Conservation (phyloP, 73 alveolate genomes). For the Paramecium tetraurelia region DNA sequence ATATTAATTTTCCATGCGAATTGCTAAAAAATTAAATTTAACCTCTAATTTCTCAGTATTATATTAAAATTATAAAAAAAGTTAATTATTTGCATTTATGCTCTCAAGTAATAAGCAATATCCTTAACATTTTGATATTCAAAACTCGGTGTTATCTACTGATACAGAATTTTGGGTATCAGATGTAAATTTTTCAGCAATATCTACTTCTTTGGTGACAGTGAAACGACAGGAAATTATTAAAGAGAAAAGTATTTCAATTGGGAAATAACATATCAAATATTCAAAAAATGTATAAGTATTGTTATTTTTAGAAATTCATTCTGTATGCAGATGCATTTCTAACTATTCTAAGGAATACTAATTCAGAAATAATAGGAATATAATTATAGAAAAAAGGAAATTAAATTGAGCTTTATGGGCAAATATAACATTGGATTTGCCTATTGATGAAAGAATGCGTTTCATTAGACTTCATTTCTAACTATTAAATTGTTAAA, state of each 20-base stretch:
- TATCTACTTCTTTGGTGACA: background rate
- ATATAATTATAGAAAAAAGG: background rate
- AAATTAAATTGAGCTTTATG: background rate
- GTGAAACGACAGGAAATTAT: background rate
- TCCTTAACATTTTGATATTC: background rate
- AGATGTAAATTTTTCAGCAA: background rate
- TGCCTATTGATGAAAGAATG: background rate
- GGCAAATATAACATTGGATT: background rate
- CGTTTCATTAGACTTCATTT: background rate
- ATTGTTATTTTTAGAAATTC: background rate
- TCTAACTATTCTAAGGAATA: background rate
- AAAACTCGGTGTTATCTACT: background rate
- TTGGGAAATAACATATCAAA: background rate
- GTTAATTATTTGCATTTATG: background rate
- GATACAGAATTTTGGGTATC: background rate
- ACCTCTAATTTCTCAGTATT: background rate
- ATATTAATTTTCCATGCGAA: background rate
- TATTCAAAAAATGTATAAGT: background rate
- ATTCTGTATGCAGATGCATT: background rate
- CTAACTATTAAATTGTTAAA: conserved; percentile 4
- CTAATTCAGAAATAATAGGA: background rate
- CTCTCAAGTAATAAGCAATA: background rate
- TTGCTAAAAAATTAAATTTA: background rate
- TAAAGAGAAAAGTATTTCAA: background rate
- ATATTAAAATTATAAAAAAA: background rate